Evolutionary conservation across 2,329 filamentous ascomycete species (phyloP), one percentile per base, ranked within the genome.

Genomic region (Penicillium sp.): DNA sequence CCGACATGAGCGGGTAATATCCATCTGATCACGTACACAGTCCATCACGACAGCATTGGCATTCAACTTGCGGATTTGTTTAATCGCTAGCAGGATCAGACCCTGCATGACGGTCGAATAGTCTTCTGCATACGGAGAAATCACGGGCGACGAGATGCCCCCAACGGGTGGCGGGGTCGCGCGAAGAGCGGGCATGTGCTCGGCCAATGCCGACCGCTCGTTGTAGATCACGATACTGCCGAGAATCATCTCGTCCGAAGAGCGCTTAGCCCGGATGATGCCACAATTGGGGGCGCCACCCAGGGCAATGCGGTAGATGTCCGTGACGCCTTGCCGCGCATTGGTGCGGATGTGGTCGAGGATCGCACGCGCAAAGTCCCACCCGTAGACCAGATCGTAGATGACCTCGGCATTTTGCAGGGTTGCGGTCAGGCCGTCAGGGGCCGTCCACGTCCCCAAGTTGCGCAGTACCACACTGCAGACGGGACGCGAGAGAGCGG

Each of bases 371-470:
- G 85, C 83, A 61, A 90, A 90, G 49, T 91, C 88, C 70, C 86
- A 81, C 8, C 89, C 90, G 63, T 90, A 86, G 16, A 95, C 88
- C 36, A 95, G 79, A 63, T 95, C 90, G 64, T 95, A 95, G 63
- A 85, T 85, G 49, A 90, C 84, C 31, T 85, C 87, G 1, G 87
- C 85, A 42, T 83, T 82, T 60, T 89, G 84, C 26, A 95, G 81
- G 55, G 83, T 88, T 64, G 87, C 85, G 1, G 87, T 80, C 61
- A 95, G 81, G 0, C 89, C 89, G 36, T 92, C 86, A 0, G 90
- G 90, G 6, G 88, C 84, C 6, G 79, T 75, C 90, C 90, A 95
- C 12, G 79, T 81, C 23, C 79, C 71, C n/a, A 95, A 75, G 60
- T 90, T 87, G 33, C 82, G 81, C 45, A 94, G 86, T 2, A 85